Evolutionary conservation across 2,329 filamentous ascomycete genomes (phyloP).

Genomic region (Trichoderma sp.): DNA sequence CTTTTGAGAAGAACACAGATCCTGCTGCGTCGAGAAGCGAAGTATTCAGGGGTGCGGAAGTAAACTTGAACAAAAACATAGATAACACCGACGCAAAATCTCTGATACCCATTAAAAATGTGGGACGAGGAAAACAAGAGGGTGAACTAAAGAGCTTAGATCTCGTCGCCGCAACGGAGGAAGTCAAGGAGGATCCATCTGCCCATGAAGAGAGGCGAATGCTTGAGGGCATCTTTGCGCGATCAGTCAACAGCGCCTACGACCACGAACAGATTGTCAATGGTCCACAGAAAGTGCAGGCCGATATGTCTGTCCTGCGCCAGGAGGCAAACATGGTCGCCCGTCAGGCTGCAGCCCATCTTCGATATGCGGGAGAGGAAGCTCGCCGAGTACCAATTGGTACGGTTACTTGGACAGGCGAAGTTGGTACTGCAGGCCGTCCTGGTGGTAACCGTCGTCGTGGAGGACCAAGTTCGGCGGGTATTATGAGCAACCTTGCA

Average conservation of each 20-base stretch:
- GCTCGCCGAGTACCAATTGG: constrained; percentile 74
- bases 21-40: constrained; percentile 72
- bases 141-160: constrained; percentile 52
- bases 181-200: constrained; percentile 55
- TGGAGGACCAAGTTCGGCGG: constrained; percentile 52
- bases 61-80: constrained; percentile 38
- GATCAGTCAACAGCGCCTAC: constrained; percentile 84
- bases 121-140: constrained; percentile 33
- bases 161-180: constrained; percentile 64
- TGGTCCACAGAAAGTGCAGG: constrained; percentile 66
- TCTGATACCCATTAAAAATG: constrained; percentile 19
- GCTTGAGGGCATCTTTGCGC: constrained; percentile 85
- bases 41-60: constrained; percentile 84
- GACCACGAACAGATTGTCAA: constrained; percentile 92
- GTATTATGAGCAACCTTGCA: constrained; percentile 56
- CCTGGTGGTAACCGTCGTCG: constrained; percentile 56
- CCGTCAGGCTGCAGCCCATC: constrained; percentile 70
- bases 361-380: constrained; percentile 69
- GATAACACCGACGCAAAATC: constrained; percentile 10
- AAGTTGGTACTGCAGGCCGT: constrained; percentile 73
- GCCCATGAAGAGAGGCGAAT: constrained; percentile 68
- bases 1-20: constrained; percentile 54
- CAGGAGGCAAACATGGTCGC: constrained; percentile 79
- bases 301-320: constrained; percentile 75
- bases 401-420: constrained; percentile 90